Base-by-base conservation (phyloP, 2,329 filamentous ascomycete genomes). In the Fusarium sp. region DNA sequence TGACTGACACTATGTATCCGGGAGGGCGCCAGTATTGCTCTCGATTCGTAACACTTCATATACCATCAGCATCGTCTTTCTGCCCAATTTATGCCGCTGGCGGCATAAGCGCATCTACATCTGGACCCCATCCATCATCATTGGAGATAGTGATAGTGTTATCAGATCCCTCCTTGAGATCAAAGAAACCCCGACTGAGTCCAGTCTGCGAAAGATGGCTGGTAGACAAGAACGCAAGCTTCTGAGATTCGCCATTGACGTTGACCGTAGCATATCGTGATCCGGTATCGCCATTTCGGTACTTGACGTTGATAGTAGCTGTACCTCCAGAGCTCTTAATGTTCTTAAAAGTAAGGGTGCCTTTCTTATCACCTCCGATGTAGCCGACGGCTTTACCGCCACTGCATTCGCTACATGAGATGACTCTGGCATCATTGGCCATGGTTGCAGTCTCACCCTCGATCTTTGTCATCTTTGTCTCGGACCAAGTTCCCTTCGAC, bases 161-260 rank as follows among this genome's bases (percentile, higher is more conserved):
- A 0, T 50, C 61, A 1, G 67, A 73, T 8, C 88, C 88, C 22
- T 80, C 79, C 63, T 85, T 84, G 63, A 91, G 66, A 20, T 87
- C 82, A 84, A 68, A 88, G 83, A 66, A 90, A 72, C 8, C 84
- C 3, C 84, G 81, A 61, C 86, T 87, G 20, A 81, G 86, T 0
- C 80, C 85, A 9, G 81, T 68, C 38, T 69, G 81, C 32, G 85
- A 84, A 44, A 83, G 82, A 2, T 79, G 71, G 3, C 72, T 80
- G 2, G 85, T 84, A 1, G 88, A 87, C 57, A 91, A 70, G 68
- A 92, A 92, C 1, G 90, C 88, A 6, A 90, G 71, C 22, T 82
- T 83, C 75, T 88, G 83, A 1, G 77, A 77, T 38, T 83, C 83
- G 1, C 87, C 89, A 69, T 92, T 91, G 6, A 92, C 89, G 5